Base-by-base conservation (phyloP, 345 rosid genomes). In the Eucalyptus caleyi region DNA sequence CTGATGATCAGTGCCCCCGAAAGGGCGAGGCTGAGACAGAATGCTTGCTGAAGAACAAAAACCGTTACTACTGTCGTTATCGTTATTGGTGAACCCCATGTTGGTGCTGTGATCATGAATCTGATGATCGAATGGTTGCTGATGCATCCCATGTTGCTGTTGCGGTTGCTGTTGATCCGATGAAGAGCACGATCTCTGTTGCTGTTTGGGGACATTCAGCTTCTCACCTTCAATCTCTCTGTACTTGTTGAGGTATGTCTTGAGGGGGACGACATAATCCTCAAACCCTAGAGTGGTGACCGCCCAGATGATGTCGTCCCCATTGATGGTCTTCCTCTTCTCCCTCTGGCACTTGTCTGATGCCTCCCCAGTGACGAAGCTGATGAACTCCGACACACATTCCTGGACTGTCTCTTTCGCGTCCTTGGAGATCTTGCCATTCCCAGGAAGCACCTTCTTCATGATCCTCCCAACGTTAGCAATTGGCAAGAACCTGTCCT, bases 381-480 rank as follows among this genome's bases (percentile, higher is more conserved):
- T 96, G 9, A 96, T 95, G 93, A 96, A 95, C 93, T 95, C 97
- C 0, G 97, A 96, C 9, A 96, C 96, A 44, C 97, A 96, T 93
- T 96, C 98, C 87, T 96, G 96, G 56, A 95, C 96, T 23, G 97
- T 95, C 89, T 94, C 98, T 87, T 96, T 96, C 0, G 96, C 96
- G 19, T 96, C 97, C 88, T 96, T 96, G 2, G 98, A 95, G 90
- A 96, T 96, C 88, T 94, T 96, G 19, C 96, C 97, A 10, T 94
- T 96, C 53, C 89, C 92, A 0, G 97, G 97, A 62, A 96, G 93
- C 88, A 94, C 95, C 50, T 96, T 96, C 83, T 96, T 96, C 97
- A 95, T 96, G 82, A 96, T 96, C 87, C 98, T 95, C 12, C 98
- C 97, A 34, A 95, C 97, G 65, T 95, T 96, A 23, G 97, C 97